Percentiles rank a stretch among this genome's conserved stretches.
Evolutionary conservation across 2,329 filamentous ascomycete genomes (phyloP).

Genomic region (Delphinella strobiligena): DNA sequence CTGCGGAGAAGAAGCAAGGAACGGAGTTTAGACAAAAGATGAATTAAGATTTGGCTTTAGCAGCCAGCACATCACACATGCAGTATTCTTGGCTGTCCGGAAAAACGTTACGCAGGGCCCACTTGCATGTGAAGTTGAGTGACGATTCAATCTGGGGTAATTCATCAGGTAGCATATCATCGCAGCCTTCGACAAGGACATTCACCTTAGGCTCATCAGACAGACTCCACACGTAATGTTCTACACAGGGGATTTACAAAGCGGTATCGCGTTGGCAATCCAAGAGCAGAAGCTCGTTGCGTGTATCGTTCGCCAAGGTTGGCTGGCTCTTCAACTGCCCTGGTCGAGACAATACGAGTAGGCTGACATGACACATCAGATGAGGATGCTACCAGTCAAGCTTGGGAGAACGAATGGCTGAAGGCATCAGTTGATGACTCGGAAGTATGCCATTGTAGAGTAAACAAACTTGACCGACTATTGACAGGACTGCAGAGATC

Average conservation of each 20-base stretch:
- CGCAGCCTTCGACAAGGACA: no score
- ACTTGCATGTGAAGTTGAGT: neutral
- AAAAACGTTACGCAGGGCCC: neutral
- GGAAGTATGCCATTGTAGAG: neutral
- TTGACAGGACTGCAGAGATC: slow-evolving; percentile 2
- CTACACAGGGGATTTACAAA: slow-evolving; percentile 66
- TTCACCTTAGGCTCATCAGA: no score
- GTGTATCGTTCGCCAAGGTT: slow-evolving; percentile 57
- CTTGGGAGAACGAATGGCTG: slow-evolving; percentile 23
- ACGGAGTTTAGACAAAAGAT: no score
- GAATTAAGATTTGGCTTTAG: neutral
- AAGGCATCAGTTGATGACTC: neutral
- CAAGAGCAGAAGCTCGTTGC: slow-evolving; percentile 64
- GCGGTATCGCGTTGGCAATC: slow-evolving; percentile 66
- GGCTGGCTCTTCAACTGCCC: neutral
- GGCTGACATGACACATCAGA: slow-evolving; percentile 36
- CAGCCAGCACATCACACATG: no score
- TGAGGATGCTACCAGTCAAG: slow-evolving; percentile 52
- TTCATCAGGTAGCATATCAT: no score
- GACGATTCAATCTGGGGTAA: neutral
- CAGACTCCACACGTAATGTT: slow-evolving; percentile 53
- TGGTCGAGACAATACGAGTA: neutral
- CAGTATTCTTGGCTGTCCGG: neutral
- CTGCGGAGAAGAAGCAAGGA: no score
- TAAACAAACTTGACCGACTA: neutral